A percentile compares a stretch with the other conserved stretches of the same genome.
These are phyloP conservation scores for Suaeda aralocaspica DNA, from an alignment of 148 eudicot species.

Conservation along the genomic window DNA sequence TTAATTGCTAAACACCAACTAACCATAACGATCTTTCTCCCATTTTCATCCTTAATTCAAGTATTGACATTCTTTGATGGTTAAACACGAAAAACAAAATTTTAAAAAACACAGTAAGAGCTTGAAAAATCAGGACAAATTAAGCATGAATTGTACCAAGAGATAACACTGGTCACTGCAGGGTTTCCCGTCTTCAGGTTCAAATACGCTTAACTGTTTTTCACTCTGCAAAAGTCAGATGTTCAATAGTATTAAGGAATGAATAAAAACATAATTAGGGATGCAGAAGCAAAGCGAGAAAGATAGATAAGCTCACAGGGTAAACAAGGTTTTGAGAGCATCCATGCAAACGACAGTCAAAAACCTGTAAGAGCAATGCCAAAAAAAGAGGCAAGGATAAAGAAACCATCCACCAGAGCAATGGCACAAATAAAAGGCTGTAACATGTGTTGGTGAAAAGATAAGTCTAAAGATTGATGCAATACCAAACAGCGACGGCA, in stretches of 20 bases:
- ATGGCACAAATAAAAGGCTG: neutral
- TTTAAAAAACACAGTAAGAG: neutral
- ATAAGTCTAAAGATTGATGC: constrained; percentile 4
- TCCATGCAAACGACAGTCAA: constrained; percentile 92
- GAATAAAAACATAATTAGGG: constrained; percentile 9
- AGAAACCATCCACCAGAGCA: neutral
- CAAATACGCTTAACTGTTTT: constrained; percentile 49
- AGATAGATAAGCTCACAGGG: constrained; percentile 50
- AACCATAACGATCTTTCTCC: neutral
- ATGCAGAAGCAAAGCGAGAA: neutral
- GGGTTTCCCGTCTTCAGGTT: constrained; percentile 59
- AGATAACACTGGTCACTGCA: constrained; percentile 86
- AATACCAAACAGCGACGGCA: constrained; percentile 98
- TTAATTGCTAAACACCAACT: neutral
- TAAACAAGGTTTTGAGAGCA: constrained; percentile 61
- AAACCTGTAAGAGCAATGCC: constrained; percentile 44
- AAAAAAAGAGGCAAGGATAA: constrained; percentile 6
- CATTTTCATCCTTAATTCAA: neutral
- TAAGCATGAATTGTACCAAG: constrained; percentile 41
- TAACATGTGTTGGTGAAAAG: neutral
- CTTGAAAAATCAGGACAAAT: constrained; percentile 3
- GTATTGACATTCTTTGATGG: neutral
- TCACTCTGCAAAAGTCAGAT: constrained; percentile 48
- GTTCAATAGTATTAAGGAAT: constrained; percentile 13
- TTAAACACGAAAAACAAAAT: neutral